A percentile compares a stretch with the other conserved stretches of the same genome.
Conservation (phyloP, 2,329 filamentous ascomycete species). For the Aspergillus bombycis region DNA sequence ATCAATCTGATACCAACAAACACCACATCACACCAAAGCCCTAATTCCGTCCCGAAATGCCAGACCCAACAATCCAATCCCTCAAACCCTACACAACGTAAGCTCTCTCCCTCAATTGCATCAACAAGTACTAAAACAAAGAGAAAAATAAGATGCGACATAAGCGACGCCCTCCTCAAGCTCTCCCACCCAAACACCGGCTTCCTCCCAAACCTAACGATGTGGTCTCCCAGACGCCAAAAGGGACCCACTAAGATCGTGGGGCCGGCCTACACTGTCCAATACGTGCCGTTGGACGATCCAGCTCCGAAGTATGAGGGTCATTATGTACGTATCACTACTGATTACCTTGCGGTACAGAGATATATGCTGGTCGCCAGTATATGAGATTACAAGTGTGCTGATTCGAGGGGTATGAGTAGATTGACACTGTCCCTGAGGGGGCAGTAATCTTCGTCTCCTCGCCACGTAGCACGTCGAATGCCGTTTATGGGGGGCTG, state of each 20-base stretch:
- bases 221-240: constrained; percentile 59
- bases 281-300: no score
- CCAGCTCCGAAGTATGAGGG: no score
- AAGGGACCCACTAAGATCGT: constrained; percentile 56
- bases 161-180: constrained; percentile 9
- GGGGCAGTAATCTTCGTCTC: no score
- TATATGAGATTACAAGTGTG: no score
- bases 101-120: background rate
- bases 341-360: no score
- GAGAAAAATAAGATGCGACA: background rate
- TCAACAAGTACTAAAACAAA: background rate
- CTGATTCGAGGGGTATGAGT: no score
- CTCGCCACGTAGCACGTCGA: no score
- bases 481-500: no score
- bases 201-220: constrained; percentile 57
- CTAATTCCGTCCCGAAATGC: background rate
- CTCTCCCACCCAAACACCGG: constrained; percentile 45
- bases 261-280: constrained; percentile 57
- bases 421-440: no score
- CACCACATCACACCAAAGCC: background rate
- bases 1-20: no score
- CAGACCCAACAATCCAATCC: background rate
- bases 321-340: no score
- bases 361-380: no score
- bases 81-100: background rate